Base-by-base conservation (phyloP, 139 green algal genomes). In the Chlamydomonas sp. region DNA sequence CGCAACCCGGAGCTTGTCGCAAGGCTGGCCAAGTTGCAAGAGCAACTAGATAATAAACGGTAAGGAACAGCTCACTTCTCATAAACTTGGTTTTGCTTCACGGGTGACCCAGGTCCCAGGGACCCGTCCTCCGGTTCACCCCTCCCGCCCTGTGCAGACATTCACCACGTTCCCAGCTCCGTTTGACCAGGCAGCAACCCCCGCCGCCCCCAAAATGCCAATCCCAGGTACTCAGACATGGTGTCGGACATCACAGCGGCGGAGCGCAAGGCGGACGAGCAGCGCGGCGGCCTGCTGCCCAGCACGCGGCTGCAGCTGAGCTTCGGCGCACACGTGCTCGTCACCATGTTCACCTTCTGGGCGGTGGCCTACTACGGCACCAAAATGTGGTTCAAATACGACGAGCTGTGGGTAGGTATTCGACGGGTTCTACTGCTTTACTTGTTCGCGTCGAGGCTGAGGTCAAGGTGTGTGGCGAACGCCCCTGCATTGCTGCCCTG, bases 331-430 rank as follows among this genome's bases (percentile, higher is more conserved):
- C 95, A 98, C 83, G 91, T 98, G 20, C 61, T 97, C 1, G 93
- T 95, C 0, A 96, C 95, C 80, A 98, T 98, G 96, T 93, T 90
- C 16, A 92, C 94, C 3, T 97, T 96, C 72, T 97, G 94, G 82
- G 90, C 93, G 3, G 85, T 97, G 69, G 93, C 94, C 5, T 94
- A 94, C 71, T 92, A 94, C n/a, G 92, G 89, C 1, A 91, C 76
- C 61, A 86, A 89, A 18, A 77, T 85, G 2, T 74, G 77, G 9
- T 57, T 87, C n/a, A 31, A 49, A 4, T 78, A 62, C 62, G 67
- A 91, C 59, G 77, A 88, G 61, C 82, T 88, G n/a, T 93, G 88
- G 91, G 91, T 93, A 60, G 72, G 72, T 12, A n/a, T n/a, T 7
- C 8, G 5, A 16, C 8, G 72, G 18, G 31, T 12, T 5, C 72